Percentiles rank a stretch among this genome's conserved stretches.
These are phyloP conservation scores for Omphalotus guepiniiformis DNA, from an alignment of 768 basidiomycete genomes.

Conservation along the genomic window DNA sequence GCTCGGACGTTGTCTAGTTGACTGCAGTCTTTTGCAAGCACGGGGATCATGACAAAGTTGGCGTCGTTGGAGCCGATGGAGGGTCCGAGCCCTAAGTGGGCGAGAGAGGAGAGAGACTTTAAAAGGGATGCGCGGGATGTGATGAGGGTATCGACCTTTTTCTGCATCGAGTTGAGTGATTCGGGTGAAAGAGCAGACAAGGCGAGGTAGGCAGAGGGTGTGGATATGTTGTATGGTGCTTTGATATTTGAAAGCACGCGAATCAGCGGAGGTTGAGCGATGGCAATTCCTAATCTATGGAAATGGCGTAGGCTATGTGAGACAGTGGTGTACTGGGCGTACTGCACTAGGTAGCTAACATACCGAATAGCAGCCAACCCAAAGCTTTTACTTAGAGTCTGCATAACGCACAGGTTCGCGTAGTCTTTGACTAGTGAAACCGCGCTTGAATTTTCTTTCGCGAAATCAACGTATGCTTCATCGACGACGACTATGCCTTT, in stretches of 20 bases:
- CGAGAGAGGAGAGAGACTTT: conserved; percentile 40
- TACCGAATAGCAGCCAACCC: conserved; percentile 94
- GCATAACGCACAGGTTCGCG: conserved; percentile 89
- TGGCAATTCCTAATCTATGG: conserved; percentile 82
- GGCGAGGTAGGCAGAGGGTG: conserved; percentile 83
- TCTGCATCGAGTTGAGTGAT: conserved; percentile 60
- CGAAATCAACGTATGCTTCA: conserved; percentile 97
- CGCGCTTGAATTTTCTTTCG: conserved; percentile 56
- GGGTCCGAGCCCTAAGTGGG: conserved; percentile 52
- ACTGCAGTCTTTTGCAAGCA: conserved; percentile 45
- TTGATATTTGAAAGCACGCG: conserved; percentile 93
- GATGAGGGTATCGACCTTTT: conserved; percentile 56
- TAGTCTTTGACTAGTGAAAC: conserved; percentile 72
- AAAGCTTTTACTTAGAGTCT: conserved; percentile 95
- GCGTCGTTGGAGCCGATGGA: conserved; percentile 81
- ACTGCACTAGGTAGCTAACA: conserved; percentile 26
- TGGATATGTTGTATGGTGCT: conserved; percentile 95
- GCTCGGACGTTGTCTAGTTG: conserved; percentile 61
- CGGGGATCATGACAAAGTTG: conserved; percentile 85
- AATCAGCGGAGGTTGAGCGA: conserved; percentile 87
- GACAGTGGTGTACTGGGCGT: too few species aligned
- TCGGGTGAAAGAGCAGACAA: conserved; percentile 67
- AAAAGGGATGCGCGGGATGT: conserved; percentile 56
- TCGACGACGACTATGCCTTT: conserved; percentile 92
- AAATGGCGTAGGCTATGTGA: neutral